Evolutionary conservation across 495 filamentous ascomycete genomes (phyloP), one percentile per base, ranked within the genome.

Genomic region (Penicillium odoratum): DNA sequence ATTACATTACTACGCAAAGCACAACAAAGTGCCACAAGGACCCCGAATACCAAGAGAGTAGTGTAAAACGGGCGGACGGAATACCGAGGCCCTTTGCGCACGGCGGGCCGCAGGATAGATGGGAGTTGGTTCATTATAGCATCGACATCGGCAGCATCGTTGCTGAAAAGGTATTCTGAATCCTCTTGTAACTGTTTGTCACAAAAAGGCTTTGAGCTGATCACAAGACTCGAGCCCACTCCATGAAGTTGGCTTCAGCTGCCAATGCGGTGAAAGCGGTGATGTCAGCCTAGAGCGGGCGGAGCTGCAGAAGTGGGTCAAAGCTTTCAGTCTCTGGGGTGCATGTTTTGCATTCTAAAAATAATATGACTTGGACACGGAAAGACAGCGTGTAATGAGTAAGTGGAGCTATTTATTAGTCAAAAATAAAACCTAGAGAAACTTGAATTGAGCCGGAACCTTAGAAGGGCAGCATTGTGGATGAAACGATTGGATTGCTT

Each of bases 31-130:
- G 59, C 31, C 13, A 61, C 66, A 34, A 78, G 61, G 29, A 56
- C 38, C 3, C 66, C 64, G 33, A 78, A 67, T 16, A 71, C 58
- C 28, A 70, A n/a, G 6, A 77, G 50, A 26, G 69, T 69, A 34
- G 59, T 64, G 62, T 67, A 76, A 51, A 77, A 77, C 16, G 74
- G 71, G 25, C 69, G 67, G 8, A 65, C 67, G 2, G 75, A 78
- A 50, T 71, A 76, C 56, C 58, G 67, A 57, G 68, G 69, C 55
- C 55, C 65, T 55, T 48, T 68, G 50, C 62, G 62, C 57, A 51
- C 56, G 49, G 57, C 53, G 57, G 63, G 61, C 60, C 60, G 68
- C 57, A 68, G 60, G 16, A 63, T 54, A 28, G 61, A 56, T 45
- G 60, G 55, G 57, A 69, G 53, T 56, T 56, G 48, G 57, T 59